Evolutionary conservation across 257 asterid genomes (phyloP).

Genomic region (Leonotis leonurus): DNA sequence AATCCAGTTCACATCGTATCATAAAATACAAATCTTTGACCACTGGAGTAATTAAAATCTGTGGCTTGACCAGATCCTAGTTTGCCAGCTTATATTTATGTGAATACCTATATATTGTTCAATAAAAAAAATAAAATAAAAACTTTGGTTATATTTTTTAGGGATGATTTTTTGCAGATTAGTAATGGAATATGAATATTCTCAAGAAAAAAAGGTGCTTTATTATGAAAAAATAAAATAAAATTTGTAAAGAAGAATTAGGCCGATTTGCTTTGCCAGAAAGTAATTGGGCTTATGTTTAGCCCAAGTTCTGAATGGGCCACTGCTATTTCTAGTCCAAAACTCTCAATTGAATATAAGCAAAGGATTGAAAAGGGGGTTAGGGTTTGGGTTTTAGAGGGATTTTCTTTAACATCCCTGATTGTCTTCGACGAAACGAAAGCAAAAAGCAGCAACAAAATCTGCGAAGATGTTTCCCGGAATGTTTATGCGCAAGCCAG

Average conservation of each 20-base stretch:
- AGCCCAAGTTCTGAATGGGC: constrained; percentile 4
- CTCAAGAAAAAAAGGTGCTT: too few relatives aligned
- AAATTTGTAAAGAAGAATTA: neutral
- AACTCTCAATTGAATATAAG: too few relatives aligned
- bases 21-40: constrained; percentile 13
- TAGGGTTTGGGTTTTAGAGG: constrained; percentile 42
- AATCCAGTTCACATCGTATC: constrained; percentile 17
- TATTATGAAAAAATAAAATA: too few relatives aligned
- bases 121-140: too few relatives aligned
- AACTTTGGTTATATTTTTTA: too few relatives aligned
- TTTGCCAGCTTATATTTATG: neutral
- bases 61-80: constrained; percentile 1
- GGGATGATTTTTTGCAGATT: too few relatives aligned
- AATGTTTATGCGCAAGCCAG: constrained; percentile 83
- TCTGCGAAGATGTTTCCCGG: constrained; percentile 70
- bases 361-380: neutral
- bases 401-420: neutral
- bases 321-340: too few relatives aligned
- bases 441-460: neutral
- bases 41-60: neutral
- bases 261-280: neutral
- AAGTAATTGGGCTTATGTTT: neutral
- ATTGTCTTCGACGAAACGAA: neutral
- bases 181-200: too few relatives aligned
- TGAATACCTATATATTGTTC: too few relatives aligned